Evolutionary conservation across 2,329 filamentous ascomycete genomes (phyloP).

Genomic region (Achaetomium macrosporum): DNA sequence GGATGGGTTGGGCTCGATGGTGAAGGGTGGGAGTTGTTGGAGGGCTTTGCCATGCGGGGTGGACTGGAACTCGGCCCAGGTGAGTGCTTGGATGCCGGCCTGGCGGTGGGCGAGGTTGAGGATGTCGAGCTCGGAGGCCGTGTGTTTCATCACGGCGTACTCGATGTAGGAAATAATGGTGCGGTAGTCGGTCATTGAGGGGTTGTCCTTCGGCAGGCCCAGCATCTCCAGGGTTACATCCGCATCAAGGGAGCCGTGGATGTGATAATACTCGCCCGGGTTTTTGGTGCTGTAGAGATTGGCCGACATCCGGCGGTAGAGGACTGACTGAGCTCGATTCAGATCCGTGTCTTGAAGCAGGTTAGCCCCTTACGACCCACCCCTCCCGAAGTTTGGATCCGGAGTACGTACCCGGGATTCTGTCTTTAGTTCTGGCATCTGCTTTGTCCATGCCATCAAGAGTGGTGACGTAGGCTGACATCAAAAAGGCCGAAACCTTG

Average conservation of each 20-base stretch:
- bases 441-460: constrained; percentile 47
- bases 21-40: constrained; percentile 39
- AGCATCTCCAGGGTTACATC: constrained; percentile 65
- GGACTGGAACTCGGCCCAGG: constrained; percentile 52
- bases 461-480: constrained; percentile 53
- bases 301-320: constrained; percentile 66
- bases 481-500: constrained; percentile 49
- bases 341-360: constrained; percentile 59
- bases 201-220: constrained; percentile 55
- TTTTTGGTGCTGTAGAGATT: constrained; percentile 65
- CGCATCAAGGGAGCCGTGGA: constrained; percentile 69
- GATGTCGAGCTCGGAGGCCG: constrained; percentile 49
- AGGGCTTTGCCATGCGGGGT: constrained; percentile 48
- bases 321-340: constrained; percentile 61
- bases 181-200: constrained; percentile 55
- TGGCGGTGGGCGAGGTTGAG: constrained; percentile 52
- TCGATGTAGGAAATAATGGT: constrained; percentile 56
- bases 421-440: constrained; percentile 41
- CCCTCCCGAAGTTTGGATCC: constrained; percentile 1
- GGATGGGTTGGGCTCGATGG: constrained; percentile 40
- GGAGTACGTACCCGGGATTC: constrained; percentile 27
- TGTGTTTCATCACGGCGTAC: constrained; percentile 49
- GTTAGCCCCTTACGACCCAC: constrained; percentile 26
- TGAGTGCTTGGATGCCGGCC: constrained; percentile 55
- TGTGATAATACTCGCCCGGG: constrained; percentile 65